Base-by-base conservation (phyloP, 805 yeast species). In the Schwanniomyces sp. region DNA sequence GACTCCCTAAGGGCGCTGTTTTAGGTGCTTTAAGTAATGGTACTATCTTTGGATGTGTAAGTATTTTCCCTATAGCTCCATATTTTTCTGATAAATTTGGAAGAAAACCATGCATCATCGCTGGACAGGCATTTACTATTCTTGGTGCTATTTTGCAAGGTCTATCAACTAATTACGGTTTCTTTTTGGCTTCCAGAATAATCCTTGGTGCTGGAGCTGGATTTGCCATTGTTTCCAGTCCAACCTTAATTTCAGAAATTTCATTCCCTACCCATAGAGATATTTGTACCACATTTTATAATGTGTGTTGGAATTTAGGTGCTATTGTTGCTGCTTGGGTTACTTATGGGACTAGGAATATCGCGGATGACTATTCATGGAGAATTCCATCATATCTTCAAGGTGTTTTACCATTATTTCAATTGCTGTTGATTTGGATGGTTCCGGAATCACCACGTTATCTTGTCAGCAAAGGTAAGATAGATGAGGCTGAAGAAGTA, bases 331-430 rank as follows among this genome's bases (percentile, higher is more conserved):
- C 83, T 7, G 78, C 80, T 25, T 75, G 80, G 78, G 70, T 73
- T 44, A 68, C 80, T 3, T 78, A 67, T 52, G 84, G 81, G 56
- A 67, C 80, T 14, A 61, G 69, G 43, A 51, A 56, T 17, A 50
- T 68, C 14, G 36, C 51, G 7, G 52, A 38, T 40, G 57, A 64
- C 34, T 72, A 74, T 70, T 64, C 74, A 24, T 81, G 85, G 85
- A 76, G 81, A 63, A 65, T 80, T 46, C 85, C 86, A 34, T 69
- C 81, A 10, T 70, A 70, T 43, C 49, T 81, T 37, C 86, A 81
- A 62, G 79, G 75, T 38, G 56, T 68, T 16, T 64, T 76, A 51
- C 82, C 85, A 2, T 21, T 72, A 2, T 14, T 75, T 21, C 82
- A 78, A 55, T 18, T 69, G 7, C 2, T 51, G 2, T 56, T 70